Conservation (phyloP, 352 stramenopile genomes). For the Pythium dissotocum region DNA sequence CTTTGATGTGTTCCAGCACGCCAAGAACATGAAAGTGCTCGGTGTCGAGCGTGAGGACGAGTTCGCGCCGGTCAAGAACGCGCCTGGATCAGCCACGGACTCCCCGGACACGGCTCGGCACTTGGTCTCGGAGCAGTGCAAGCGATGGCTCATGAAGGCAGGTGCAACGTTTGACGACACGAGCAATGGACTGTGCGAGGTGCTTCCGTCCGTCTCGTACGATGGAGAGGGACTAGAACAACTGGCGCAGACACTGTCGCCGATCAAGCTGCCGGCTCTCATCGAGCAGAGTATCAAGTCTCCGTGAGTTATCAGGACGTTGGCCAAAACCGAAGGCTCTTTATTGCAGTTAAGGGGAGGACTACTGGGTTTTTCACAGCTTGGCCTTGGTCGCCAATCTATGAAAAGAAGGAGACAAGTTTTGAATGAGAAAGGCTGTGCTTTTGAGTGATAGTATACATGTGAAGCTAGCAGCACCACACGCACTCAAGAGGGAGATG, state of each 20-base stretch:
- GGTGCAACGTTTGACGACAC: constrained; percentile 43
- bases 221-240: constrained; percentile 73
- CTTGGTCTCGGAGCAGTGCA: constrained; percentile 58
- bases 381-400: constrained; percentile 15
- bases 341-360: not conserved
- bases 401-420: not conserved
- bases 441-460: not conserved
- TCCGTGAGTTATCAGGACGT: not conserved
- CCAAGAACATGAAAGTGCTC: constrained; percentile 82
- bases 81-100: constrained; percentile 60
- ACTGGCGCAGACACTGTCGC: constrained; percentile 37
- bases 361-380: constrained; percentile 4
- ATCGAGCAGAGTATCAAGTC: not conserved
- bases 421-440: not conserved
- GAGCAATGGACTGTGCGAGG: constrained; percentile 55
- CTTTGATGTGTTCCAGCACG: constrained; percentile 96
- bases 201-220: constrained; percentile 83
- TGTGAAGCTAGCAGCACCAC: not conserved
- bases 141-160: constrained; percentile 58
- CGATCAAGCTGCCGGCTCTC: constrained; percentile 43
- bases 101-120: constrained; percentile 77
- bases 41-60: constrained; percentile 90
- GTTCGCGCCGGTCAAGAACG: constrained; percentile 92
- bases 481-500: not conserved
- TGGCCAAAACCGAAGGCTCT: too few species aligned